Percentiles rank a stretch among this genome's conserved stretches.
Evolutionary conservation across 208 protist species (phyloP).

Genomic region (Trichomonas vaginalis): DNA sequence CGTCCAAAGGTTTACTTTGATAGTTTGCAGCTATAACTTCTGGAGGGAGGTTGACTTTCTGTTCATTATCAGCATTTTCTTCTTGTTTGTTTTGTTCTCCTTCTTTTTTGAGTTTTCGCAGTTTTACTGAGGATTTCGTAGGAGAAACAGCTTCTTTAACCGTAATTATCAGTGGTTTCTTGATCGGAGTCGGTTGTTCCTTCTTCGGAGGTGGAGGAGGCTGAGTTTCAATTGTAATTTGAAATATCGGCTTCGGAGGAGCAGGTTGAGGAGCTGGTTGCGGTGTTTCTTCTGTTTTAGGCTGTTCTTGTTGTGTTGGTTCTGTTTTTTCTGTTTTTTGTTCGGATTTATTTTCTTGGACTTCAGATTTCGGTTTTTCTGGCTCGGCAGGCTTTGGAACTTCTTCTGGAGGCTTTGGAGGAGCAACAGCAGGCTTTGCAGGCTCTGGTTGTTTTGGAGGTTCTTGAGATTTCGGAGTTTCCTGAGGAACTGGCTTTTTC

Average conservation of each 20-base stretch:
- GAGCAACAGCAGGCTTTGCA: no score
- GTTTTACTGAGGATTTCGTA: no score
- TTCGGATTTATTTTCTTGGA: background rate
- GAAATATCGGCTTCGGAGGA: background rate
- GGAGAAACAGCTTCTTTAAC: no score
- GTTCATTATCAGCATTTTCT: background rate
- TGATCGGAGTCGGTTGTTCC: background rate
- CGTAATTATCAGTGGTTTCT: no score
- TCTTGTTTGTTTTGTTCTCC: background rate
- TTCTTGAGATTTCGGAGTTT: background rate
- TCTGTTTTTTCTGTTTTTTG: background rate
- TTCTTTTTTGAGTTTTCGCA: no score
- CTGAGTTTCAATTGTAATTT: background rate
- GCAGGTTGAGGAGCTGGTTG: no score
- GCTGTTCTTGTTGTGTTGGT: no score
- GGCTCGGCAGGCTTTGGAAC: no score
- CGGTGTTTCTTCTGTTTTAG: no score
- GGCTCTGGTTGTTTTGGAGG: background rate
- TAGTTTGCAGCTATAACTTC: background rate
- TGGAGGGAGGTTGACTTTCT: background rate
- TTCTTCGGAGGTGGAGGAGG: background rate
- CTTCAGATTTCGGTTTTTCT: background rate
- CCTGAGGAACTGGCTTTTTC: background rate
- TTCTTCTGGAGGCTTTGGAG: no score
- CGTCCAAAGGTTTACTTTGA: background rate